A percentile compares a stretch with the other conserved stretches of the same genome.
Evolutionary conservation across 202 grass and related monocot species (phyloP).

Genomic region (Musa balbisiana): DNA sequence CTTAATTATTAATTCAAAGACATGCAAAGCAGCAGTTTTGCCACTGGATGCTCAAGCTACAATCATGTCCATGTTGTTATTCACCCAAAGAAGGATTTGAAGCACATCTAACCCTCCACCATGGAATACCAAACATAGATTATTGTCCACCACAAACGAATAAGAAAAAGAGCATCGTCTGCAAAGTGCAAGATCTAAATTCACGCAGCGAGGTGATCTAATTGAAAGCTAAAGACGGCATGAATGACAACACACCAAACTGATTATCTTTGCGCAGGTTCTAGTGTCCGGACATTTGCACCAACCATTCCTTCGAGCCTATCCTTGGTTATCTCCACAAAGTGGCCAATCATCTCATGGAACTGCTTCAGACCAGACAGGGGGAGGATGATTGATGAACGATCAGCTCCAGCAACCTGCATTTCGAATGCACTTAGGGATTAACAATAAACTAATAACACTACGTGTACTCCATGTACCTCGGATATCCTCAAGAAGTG

Average conservation of each 20-base stretch:
- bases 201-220: neutral
- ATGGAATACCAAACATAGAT: neutral
- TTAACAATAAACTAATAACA: neutral
- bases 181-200: neutral
- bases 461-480: neutral
- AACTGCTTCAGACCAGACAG: constrained; percentile 20
- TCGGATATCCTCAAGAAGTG: constrained; percentile 23
- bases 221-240: neutral
- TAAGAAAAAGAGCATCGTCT: neutral
- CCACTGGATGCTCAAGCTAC: neutral
- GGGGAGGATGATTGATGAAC: constrained; percentile 18
- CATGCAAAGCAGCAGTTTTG: constrained; percentile 4
- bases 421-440: neutral
- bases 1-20: neutral
- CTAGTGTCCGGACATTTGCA: constrained; percentile 11
- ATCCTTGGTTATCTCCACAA: constrained; percentile 15
- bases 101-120: neutral
- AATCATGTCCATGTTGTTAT: constrained; percentile 5
- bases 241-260: neutral
- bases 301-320: constrained; percentile 10
- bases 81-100: neutral
- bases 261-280: constrained; percentile 5
- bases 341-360: constrained; percentile 19
- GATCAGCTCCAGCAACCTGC: constrained; percentile 20
- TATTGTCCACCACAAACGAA: constrained; percentile 10